Base-by-base conservation (phyloP, 2,329 filamentous ascomycete genomes). In the Clonostachys chloroleuca region DNA sequence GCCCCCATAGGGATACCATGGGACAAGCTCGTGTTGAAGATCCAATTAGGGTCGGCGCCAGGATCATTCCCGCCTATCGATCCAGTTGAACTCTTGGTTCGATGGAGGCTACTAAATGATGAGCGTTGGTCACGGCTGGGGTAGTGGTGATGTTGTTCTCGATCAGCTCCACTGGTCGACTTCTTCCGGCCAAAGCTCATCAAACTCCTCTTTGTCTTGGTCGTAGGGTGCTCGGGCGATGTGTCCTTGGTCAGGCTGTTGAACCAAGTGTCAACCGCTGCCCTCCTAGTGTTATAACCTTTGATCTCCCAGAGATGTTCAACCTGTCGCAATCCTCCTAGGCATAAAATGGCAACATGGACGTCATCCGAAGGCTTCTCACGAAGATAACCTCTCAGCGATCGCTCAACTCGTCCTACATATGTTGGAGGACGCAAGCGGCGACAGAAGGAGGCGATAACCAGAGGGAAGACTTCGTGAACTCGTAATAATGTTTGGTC, bases 261-360 rank as follows among this genome's bases (percentile, higher is more conserved):
- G 58, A 78, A 83, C 81, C 81, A 86, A 6, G 57, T 65, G 55
- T 86, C 82, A 14, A 86, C 81, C 2, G 77, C 75, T 17, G 70
- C 70, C 48, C 81, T 72, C 34, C 82, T 71, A 45, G 69, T 70
- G 56, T 83, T 85, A 61, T 86, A 86, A 2, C 81, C 80, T 56
- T 83, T 83, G 37, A 82, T 80, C 56, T 84, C 80, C 82, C 82
- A 86, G 35, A 86, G 73, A 41, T 75, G 70, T 54, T 84, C 78
- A 2, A 84, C 80, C 56, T 85, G 79, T 9, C 81, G 73, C 47
- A 86, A 64, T 3, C 82, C 82, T 34, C 82, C 82, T 12, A 85
- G 66, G 40, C 75, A 78, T 10, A 86, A 57, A 12, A 83, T 77
- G 4, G 82, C 77, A 10, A 77, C 75, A 52, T 84, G 82, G 1